Evolutionary conservation across 805 yeast genomes (phyloP), one percentile per base, ranked within the genome.

Genomic region (Saccharomyces paradoxus): DNA sequence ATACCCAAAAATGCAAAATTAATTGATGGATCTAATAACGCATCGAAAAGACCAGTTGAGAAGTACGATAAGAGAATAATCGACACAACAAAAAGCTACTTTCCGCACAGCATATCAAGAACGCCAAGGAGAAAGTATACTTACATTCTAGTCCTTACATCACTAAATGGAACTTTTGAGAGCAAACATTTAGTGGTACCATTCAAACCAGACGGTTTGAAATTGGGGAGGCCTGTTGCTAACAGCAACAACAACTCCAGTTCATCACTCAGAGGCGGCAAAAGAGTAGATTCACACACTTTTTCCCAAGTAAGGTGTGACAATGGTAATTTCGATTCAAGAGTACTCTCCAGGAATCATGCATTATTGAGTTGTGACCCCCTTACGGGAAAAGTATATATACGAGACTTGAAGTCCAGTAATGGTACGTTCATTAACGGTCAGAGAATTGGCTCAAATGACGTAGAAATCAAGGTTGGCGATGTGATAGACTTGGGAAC

Each of bases 391-490:
- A 77, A 76, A 54, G 76, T 92, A 24, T 87, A 77, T 77, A 77
- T 91, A 37, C 81, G 83, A 61, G 98, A 91, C 71, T 78, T 89
- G 64, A 88, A 89, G 55, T 85, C 94, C 4, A 86, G 96, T 14
- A 91, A 91, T 70, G 98, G 98, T 7, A 90, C 97, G 0, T 92
- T 85, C 66, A 80, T 91, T 53, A 91, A 91, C 66, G 87, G 82
- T 48, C 74, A 72, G 41, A 82, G 89, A 58, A 75, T 91, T 17
- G 77, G 77, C 55, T 67, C 72, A 3, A 57, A 58, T 49, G 84
- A 81, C 48, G 80, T 78, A 28, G 87, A 83, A 60, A 69, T 91
- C 47, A 76, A 81, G 51, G 74, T 81, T 21, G 89, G 86, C 37
- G 97, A 92, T 69, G 75, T 80, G 14, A 77, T 91, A 13, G 92